phyloP scores from a whole-genome alignment of 2,329 filamentous ascomycete genomes.

The Aureobasidium sp. region DNA sequence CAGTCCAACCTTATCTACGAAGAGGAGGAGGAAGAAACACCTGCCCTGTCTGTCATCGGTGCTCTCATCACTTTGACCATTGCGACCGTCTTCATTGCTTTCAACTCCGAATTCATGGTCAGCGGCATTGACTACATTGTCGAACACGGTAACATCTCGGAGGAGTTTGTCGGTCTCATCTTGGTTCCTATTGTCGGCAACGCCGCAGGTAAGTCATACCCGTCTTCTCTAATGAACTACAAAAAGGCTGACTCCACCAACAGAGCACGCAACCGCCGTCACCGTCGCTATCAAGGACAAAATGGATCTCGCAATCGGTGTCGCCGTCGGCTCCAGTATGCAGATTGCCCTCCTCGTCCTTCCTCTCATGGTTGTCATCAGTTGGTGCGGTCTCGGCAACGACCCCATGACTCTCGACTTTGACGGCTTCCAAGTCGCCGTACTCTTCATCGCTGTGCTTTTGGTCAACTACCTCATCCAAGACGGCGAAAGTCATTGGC shows the following conservation, averaged over 20 bases:
- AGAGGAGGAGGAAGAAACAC: slow-evolving; percentile 57
- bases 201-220: slow-evolving; percentile 24
- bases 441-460: slow-evolving; percentile 48
- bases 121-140: slow-evolving; percentile 49
- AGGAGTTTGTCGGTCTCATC: slow-evolving; percentile 55
- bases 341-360: slow-evolving; percentile 56
- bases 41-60: slow-evolving; percentile 62
- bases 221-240: too few species aligned
- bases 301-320: slow-evolving; percentile 59
- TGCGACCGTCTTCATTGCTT: slow-evolving; percentile 70
- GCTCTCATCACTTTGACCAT: slow-evolving; percentile 61
- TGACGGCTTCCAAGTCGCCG: slow-evolving; percentile 75
- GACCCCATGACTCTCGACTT: slow-evolving; percentile 68
- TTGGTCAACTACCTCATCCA: slow-evolving; percentile 55
- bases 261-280: slow-evolving; percentile 54
- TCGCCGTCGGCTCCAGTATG: slow-evolving; percentile 56
- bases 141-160: slow-evolving; percentile 37
- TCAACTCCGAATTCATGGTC: slow-evolving; percentile 63
- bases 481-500: slow-evolving; percentile 39
- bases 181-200: slow-evolving; percentile 57
- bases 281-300: slow-evolving; percentile 56
- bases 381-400: slow-evolving; percentile 46
- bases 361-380: slow-evolving; percentile 51
- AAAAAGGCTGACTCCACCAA: background rate
- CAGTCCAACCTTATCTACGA: slow-evolving; percentile 37